Conservation (phyloP, 176 grass and related monocot genomes). For the Oryza nivara region DNA sequence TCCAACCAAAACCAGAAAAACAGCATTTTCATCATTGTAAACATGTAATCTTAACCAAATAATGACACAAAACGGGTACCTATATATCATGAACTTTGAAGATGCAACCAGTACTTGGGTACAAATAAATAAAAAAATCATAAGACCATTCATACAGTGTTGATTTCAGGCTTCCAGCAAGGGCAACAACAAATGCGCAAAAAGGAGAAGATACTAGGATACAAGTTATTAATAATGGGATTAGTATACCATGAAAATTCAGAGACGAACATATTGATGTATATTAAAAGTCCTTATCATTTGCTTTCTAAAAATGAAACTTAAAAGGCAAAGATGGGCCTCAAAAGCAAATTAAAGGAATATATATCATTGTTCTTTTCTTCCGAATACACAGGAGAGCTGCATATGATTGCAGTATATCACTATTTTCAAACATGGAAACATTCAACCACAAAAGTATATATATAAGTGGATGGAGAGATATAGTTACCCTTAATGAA, state of each 20-base stretch:
- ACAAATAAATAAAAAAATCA: background rate
- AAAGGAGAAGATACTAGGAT: background rate
- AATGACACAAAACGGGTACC: background rate
- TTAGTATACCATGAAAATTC: background rate
- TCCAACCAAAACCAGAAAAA: background rate
- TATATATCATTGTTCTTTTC: background rate
- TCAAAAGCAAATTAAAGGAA: background rate
- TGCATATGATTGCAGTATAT: too few relatives aligned
- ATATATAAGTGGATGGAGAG: slow-evolving; percentile 7
- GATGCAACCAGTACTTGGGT: background rate
- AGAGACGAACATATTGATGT: background rate
- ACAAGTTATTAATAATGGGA: background rate
- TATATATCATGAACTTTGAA: background rate
- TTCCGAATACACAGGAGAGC: background rate
- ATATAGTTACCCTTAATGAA: slow-evolving; percentile 85
- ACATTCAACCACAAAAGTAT: background rate
- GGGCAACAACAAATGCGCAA: background rate
- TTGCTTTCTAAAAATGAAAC: background rate
- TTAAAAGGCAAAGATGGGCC: background rate
- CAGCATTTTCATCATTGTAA: background rate
- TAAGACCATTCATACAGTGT: background rate
- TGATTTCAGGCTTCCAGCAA: slow-evolving; percentile 5
- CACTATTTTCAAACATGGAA: too few relatives aligned
- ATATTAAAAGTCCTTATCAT: background rate
- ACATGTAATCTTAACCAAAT: background rate